A percentile compares a stretch with the other conserved stretches of the same genome.
phyloP scores from a whole-genome alignment of 768 basidiomycete genomes.

The Kwoniella sp. region DNA sequence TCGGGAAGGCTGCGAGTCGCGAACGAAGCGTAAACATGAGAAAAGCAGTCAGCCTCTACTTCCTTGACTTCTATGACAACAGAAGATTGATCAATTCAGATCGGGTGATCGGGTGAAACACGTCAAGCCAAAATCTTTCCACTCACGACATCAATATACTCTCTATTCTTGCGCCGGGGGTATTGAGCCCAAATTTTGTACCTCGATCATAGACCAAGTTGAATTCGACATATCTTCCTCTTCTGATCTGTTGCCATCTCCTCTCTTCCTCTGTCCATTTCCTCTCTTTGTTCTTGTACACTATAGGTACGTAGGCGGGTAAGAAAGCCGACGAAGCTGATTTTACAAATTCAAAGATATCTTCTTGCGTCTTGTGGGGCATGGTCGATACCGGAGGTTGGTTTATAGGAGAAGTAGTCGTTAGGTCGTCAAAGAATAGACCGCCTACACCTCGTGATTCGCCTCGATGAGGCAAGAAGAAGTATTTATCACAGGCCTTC shows the following conservation, averaged over 20 bases:
- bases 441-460: constrained; percentile 91
- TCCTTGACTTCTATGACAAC: not conserved
- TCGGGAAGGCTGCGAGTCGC: constrained; percentile 63
- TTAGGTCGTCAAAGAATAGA: constrained; percentile 92
- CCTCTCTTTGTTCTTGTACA: constrained; percentile 62
- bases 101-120: not conserved
- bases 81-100: not conserved
- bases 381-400: constrained; percentile 54
- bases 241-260: constrained; percentile 88
- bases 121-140: too few relatives aligned
- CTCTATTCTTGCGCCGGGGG: constrained; percentile 83
- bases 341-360: constrained; percentile 75
- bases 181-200: constrained; percentile 81
- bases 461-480: constrained; percentile 79
- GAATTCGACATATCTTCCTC: constrained; percentile 95
- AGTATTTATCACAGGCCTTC: constrained; percentile 97
- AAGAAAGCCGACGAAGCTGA: constrained; percentile 77
- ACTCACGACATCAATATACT: constrained; percentile 78
- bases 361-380: constrained; percentile 59
- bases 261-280: constrained; percentile 63
- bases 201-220: constrained; percentile 84
- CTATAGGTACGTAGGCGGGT: constrained; percentile 86
- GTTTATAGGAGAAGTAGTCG: constrained; percentile 60
- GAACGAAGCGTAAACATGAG: not conserved
- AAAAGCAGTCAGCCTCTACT: not conserved